Conservation (phyloP, 371 early-diverging fungal species). For the Mucor lusitanicus region DNA sequence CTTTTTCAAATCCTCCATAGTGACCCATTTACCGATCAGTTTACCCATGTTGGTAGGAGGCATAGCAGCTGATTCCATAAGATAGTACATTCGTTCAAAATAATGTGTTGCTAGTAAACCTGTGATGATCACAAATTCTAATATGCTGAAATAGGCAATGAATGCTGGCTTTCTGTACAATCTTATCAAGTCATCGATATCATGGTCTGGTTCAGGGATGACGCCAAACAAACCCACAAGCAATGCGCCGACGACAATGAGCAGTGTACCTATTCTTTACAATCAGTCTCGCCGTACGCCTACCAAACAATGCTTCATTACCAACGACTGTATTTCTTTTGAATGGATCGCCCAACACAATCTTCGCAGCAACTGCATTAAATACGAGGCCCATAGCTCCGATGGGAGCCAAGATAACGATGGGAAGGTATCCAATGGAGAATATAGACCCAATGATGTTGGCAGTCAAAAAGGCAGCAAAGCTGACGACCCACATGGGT, state of each 20-base stretch:
- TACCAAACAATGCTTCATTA: slow-evolving; percentile 18
- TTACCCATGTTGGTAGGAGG: slow-evolving; percentile 23
- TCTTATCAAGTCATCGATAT: slow-evolving; percentile 69
- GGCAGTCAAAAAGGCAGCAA: slow-evolving; percentile 66
- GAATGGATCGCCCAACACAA: slow-evolving; percentile 69
- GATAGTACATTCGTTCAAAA: slow-evolving; percentile 44
- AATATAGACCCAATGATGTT: slow-evolving; percentile 74
- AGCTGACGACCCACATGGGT: slow-evolving; percentile 46
- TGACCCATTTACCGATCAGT: slow-evolving; percentile 25
- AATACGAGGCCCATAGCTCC: slow-evolving; percentile 80
- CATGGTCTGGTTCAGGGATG: slow-evolving; percentile 73
- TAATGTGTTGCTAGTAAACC: slow-evolving; percentile 56
- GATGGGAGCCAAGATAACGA: slow-evolving; percentile 83
- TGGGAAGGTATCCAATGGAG: slow-evolving; percentile 79
- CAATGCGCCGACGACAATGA: slow-evolving; percentile 72
- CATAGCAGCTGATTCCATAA: slow-evolving; percentile 23
- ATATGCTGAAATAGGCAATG: slow-evolving; percentile 68
- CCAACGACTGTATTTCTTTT: slow-evolving; percentile 59
- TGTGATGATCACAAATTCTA: slow-evolving; percentile 55
- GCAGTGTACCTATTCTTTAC: slow-evolving; percentile 54
- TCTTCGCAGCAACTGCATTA: slow-evolving; percentile 75
- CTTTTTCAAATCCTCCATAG: slow-evolving; percentile 31
- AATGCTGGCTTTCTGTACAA: slow-evolving; percentile 74
- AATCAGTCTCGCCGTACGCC: background rate
- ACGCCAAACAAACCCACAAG: slow-evolving; percentile 78